Percentiles rank a stretch among this genome's conserved stretches.
Evolutionary conservation across 805 yeast genomes (phyloP).

Genomic region (Candida rishiriensis): DNA sequence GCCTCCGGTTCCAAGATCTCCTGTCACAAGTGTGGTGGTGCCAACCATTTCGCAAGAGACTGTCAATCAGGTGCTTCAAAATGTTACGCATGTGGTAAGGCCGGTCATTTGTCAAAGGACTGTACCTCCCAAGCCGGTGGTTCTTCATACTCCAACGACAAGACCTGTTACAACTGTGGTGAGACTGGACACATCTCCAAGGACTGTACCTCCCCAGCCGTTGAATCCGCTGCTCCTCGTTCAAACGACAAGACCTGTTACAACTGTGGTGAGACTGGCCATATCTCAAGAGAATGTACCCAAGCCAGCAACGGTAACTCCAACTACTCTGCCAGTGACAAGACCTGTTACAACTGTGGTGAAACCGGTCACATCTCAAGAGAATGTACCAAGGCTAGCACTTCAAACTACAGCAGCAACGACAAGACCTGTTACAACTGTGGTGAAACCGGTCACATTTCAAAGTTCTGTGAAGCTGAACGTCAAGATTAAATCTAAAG

Average conservation of each 20-base stretch:
- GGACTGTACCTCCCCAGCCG: slow-evolving; percentile 60
- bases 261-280: slow-evolving; percentile 92
- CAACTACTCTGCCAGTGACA: slow-evolving; percentile 32
- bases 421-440: slow-evolving; percentile 68
- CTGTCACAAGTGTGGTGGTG: slow-evolving; percentile 90
- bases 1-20: slow-evolving; percentile 39
- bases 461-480: slow-evolving; percentile 57
- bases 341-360: slow-evolving; percentile 90
- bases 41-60: slow-evolving; percentile 90
- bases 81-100: slow-evolving; percentile 90
- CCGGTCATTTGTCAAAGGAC: slow-evolving; percentile 85
- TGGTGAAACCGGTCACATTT: slow-evolving; percentile 81
- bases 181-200: slow-evolving; percentile 83
- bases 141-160: slow-evolving; percentile 35
- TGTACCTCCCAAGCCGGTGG: slow-evolving; percentile 59
- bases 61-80: slow-evolving; percentile 64
- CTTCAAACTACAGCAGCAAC: slow-evolving; percentile 32
- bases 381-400: slow-evolving; percentile 64
- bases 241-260: slow-evolving; percentile 51
- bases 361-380: slow-evolving; percentile 83
- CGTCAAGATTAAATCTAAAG: no score
- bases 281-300: slow-evolving; percentile 87
- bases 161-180: slow-evolving; percentile 72
- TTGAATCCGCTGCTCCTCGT: slow-evolving; percentile 33
- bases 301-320: slow-evolving; percentile 45